Evolutionary conservation across 176 grass and related monocot species (phyloP), one percentile per base, ranked within the genome.

Genomic region (Sorghum bicolor): DNA sequence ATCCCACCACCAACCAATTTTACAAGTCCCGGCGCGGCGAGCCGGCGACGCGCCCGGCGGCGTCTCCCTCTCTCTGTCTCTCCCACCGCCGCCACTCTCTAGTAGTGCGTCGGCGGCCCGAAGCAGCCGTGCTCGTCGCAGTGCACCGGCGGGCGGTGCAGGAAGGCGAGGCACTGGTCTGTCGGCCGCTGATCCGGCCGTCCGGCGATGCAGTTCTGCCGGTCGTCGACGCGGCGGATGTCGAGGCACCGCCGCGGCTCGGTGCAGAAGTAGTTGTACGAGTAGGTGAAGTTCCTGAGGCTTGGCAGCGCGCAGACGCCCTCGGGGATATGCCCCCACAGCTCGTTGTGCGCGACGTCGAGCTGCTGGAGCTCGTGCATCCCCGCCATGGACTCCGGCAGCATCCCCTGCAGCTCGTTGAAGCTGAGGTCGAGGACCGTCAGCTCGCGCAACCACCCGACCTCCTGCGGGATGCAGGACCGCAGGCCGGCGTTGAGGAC

Each of bases 231-330:
- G 33, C 65, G 77, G 22, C 67, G 86, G n/a, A 97, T 64, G 37
- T 50, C 16, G 30, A 86, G 68, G 71, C 94, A 97, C 30, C 82
- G 72, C 16, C 14, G 36, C 2, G 94, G 79, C 83, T 89, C 91
- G 53, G 76, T 90, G 79, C 91, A 92, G 89, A 97, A 94, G 89
- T 62, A 97, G 79, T 97, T 97, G 82, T 88, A 92, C 12, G 94
- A 97, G 85, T 90, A 97, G 2, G 91, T 97, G 85, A 97, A 97
- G 43, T 97, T 97, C 50, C 55, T 75, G 29, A 97, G 86, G 16
- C 39, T 74, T 0, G 94, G 94, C 82, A 97, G 83, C 74, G 73
- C 84, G 76, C 94, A 97, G 89, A 97, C 82, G 17, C 58, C 72
- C 20, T 92, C 92, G 1, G 94, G 89, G 14, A 97, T 75, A 58